Evolutionary conservation across 192 early-diverging fungal genomes (phyloP), one percentile per base, ranked within the genome.

Genomic region (Coemansia javaensis): DNA sequence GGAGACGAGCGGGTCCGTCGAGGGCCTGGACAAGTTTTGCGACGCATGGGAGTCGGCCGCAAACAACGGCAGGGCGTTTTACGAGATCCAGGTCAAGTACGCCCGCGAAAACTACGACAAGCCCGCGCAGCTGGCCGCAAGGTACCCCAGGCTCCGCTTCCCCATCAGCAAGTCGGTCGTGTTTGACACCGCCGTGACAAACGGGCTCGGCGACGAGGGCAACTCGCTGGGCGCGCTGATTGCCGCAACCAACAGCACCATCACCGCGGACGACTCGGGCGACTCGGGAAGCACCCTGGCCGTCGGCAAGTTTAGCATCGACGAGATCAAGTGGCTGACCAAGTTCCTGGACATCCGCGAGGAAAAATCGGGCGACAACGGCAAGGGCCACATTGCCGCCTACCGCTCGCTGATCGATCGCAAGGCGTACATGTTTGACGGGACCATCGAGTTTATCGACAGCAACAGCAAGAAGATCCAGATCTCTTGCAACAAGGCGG

Each of bases 11-110:
- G 20, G 34, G 7, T 52, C 50, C 5, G 35, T 32, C n/a, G 21
- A 42, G 7, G 32, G 40, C 30, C 40, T 52, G 17, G 34, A 37
- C 24, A 23, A 21, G 6, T 43, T 35, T 14, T 52, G 50, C 14
- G 11, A 40, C 24, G 50, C 40, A 5, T 52, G 50, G 50, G 11
- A 27, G 2, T 35, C 33, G 16, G 40, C 40, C 7, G 4, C 22
- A 21, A 15, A 23, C 8, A 32, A 40, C 22, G 8, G 2, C 5
- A 18, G 8, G 3, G 21, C 7, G 7, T 52, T 52, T 43, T 27
- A 17, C 1, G 10, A 27, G 0, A 4, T 14, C 21, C 48, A 50
- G 28, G 9, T 31, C 7, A 11, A 14, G 0, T 20, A 32, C 16
- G 7, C 18, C 17, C 14, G 17, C 38, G 1, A 16, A 0, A 4